Conservation (phyloP, 192 early-diverging fungal genomes). For the Podila horticola region DNA sequence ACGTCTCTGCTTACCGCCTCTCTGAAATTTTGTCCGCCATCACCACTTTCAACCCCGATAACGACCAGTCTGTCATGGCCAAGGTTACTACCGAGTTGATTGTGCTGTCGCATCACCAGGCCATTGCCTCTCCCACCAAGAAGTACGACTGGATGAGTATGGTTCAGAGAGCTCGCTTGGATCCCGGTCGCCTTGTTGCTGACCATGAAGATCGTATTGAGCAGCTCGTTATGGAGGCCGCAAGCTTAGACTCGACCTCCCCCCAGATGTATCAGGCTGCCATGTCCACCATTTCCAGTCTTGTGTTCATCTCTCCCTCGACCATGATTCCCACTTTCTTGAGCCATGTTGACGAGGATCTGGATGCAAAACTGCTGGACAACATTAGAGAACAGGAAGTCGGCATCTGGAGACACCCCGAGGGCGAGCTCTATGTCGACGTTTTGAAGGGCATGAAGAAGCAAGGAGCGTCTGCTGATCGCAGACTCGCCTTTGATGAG, state of each 20-base stretch:
- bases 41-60: slow-evolving; percentile 50
- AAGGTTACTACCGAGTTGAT: slow-evolving; percentile 56
- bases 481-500: slow-evolving; percentile 67
- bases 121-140: slow-evolving; percentile 67
- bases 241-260: slow-evolving; percentile 51
- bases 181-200: slow-evolving; percentile 72
- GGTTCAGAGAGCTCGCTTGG: slow-evolving; percentile 76
- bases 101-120: slow-evolving; percentile 62
- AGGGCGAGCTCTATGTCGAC: slow-evolving; percentile 75
- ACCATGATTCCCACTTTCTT: slow-evolving; percentile 59
- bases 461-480: slow-evolving; percentile 54
- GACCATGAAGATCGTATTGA: slow-evolving; percentile 53
- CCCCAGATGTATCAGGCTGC: slow-evolving; percentile 71
- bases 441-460: slow-evolving; percentile 69
- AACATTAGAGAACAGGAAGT: slow-evolving; percentile 69
- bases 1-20: slow-evolving; percentile 56
- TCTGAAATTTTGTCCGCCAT: slow-evolving; percentile 62
- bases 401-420: slow-evolving; percentile 76
- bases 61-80: slow-evolving; percentile 42
- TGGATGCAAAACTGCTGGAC: slow-evolving; percentile 61
- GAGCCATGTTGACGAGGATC: slow-evolving; percentile 54
- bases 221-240: slow-evolving; percentile 55
- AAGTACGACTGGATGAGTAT: slow-evolving; percentile 89
- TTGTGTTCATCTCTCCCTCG: slow-evolving; percentile 70
- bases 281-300: slow-evolving; percentile 66